Evolutionary conservation across 2,329 filamentous ascomycete species (phyloP).

Genomic region (Ophiostoma montium): DNA sequence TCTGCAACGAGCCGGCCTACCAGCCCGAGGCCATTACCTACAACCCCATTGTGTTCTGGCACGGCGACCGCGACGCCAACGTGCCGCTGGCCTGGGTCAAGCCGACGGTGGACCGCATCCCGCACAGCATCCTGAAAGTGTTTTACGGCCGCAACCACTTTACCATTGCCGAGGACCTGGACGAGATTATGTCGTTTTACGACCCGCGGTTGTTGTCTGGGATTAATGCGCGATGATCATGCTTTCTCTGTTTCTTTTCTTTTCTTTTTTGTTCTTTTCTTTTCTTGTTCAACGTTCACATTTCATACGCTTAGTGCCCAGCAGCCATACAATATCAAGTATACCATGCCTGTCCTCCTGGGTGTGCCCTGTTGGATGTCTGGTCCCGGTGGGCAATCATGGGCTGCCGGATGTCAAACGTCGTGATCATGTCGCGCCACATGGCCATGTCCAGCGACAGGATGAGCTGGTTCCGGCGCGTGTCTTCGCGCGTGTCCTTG

Average conservation of each 20-base stretch:
- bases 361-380: constrained; percentile 19
- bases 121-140: constrained; percentile 20
- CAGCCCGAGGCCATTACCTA: constrained; percentile 17
- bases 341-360: constrained; percentile 11
- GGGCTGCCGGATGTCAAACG: constrained; percentile 60
- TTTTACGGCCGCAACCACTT: constrained; percentile 21
- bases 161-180: constrained; percentile 2
- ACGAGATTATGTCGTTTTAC: constrained; percentile 9
- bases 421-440: constrained; percentile 65
- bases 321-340: no score
- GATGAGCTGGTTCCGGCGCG: constrained; percentile 63
- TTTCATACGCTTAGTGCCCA: no score
- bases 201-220: not conserved
- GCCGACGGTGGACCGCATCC: constrained; percentile 24
- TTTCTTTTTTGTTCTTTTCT: not conserved
- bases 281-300: no score
- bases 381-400: constrained; percentile 67
- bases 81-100: constrained; percentile 21
- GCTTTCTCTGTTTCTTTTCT: not conserved
- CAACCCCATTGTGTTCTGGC: constrained; percentile 19
- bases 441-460: constrained; percentile 74
- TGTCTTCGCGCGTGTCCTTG: constrained; percentile 7
- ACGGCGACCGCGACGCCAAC: constrained; percentile 21
- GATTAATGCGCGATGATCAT: not conserved
- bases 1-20: constrained; percentile 21